Conservation (phyloP, 2,329 filamentous ascomycete genomes). For the Monosporascus sp. region DNA sequence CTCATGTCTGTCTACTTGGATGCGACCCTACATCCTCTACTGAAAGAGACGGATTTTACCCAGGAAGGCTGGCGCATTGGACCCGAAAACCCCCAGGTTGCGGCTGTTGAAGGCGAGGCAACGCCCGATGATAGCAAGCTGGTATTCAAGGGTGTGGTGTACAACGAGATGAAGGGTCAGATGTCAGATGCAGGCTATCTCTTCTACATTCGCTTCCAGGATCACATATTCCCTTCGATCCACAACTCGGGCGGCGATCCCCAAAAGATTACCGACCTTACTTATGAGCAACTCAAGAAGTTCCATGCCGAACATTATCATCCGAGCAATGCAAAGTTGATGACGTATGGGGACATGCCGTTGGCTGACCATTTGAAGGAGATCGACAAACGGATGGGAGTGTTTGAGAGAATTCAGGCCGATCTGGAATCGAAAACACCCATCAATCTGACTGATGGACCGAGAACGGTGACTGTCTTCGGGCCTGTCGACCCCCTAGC, state of each 20-base stretch:
- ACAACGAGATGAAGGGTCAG: slow-evolving; percentile 99
- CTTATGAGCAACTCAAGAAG: slow-evolving; percentile 78
- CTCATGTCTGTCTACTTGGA: slow-evolving; percentile 96
- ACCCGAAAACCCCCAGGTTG: slow-evolving; percentile 74
- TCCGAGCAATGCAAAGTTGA: slow-evolving; percentile 91
- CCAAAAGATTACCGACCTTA: slow-evolving; percentile 91
- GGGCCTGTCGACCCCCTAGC: slow-evolving; percentile 86
- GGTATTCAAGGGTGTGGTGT: slow-evolving; percentile 96
- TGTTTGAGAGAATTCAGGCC: slow-evolving; percentile 65
- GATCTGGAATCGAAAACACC: slow-evolving; percentile 74
- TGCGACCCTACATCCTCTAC: slow-evolving; percentile 81
- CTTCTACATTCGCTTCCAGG: slow-evolving; percentile 92
- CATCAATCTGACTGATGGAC: slow-evolving; percentile 62
- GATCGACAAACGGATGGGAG: slow-evolving; percentile 66
- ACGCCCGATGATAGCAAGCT: slow-evolving; percentile 59
- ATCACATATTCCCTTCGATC: slow-evolving; percentile 88
- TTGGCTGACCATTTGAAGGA: slow-evolving; percentile 75
- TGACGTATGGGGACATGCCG: slow-evolving; percentile 93
- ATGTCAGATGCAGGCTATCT: slow-evolving; percentile 97
- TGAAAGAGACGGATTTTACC: slow-evolving; percentile 87
- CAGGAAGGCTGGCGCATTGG: slow-evolving; percentile 97
- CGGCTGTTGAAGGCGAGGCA: slow-evolving; percentile 34
- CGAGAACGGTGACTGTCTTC: slow-evolving; percentile 63
- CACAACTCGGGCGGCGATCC: slow-evolving; percentile 97
- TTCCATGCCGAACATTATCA: slow-evolving; percentile 95